Conservation (phyloP, 2,329 filamentous ascomycete genomes). For the Amesomyces nigricolor region DNA sequence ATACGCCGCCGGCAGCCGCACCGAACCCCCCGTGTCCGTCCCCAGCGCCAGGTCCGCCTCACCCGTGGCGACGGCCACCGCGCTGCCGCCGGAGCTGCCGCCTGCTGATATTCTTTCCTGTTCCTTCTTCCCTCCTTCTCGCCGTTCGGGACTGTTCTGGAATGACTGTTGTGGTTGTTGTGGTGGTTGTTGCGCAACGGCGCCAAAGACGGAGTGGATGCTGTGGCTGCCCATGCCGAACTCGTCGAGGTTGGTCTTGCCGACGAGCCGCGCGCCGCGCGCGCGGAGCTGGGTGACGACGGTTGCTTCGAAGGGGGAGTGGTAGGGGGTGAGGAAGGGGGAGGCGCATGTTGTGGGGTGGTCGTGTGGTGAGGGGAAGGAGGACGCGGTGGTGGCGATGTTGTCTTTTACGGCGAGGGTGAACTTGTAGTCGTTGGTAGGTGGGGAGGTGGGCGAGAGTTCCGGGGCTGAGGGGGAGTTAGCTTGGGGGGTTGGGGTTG, state of each 20-base stretch:
- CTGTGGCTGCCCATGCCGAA: conserved; percentile 38
- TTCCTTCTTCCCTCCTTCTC: conserved; percentile 21
- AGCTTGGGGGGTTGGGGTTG: background rate
- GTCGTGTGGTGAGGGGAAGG: conserved; percentile 55
- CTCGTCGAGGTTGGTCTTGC: conserved; percentile 87
- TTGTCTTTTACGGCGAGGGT: conserved; percentile 69
- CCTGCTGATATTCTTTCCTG: conserved; percentile 58
- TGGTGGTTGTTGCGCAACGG: conserved; percentile 21
- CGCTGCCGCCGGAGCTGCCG: conserved; percentile 90
- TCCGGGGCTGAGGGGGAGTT: conserved; percentile 3
- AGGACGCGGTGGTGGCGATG: conserved; percentile 65
- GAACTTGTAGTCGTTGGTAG: conserved; percentile 27
- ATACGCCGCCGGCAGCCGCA: conserved; percentile 82
- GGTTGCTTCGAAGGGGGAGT: conserved; percentile 75
- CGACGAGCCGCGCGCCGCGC: conserved; percentile 58
- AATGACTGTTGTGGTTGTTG: conserved; percentile 11
- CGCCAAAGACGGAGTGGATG: conserved; percentile 28
- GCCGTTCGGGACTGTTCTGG: no score
- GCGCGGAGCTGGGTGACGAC: conserved; percentile 63
- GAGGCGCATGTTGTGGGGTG: conserved; percentile 82
- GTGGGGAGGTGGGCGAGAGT: background rate
- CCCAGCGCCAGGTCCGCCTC: conserved; percentile 64
- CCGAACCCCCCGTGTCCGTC: conserved; percentile 88
- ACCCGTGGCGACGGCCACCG: conserved; percentile 67
- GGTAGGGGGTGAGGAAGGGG: conserved; percentile 61